Conservation (phyloP, 768 basidiomycete genomes). For the Leccinum boreale region DNA sequence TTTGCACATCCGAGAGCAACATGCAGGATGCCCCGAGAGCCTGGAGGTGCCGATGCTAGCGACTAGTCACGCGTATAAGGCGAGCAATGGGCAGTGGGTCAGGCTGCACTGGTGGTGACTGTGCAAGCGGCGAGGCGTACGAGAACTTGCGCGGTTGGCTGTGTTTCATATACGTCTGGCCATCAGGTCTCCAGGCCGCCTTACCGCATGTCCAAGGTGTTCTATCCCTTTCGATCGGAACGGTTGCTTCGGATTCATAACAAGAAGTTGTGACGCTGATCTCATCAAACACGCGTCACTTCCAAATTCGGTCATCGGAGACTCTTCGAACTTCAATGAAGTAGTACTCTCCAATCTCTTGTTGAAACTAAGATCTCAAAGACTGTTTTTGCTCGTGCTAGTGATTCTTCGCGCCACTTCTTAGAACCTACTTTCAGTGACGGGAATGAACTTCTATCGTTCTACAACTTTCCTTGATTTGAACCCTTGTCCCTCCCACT, state of each 20-base stretch:
- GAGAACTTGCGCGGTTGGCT: background rate
- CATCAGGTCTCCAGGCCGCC: conserved; percentile 1
- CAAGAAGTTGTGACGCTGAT: background rate
- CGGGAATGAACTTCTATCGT: conserved; percentile 1
- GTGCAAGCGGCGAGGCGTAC: background rate
- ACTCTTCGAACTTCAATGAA: no score
- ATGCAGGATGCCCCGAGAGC: conserved; percentile 5
- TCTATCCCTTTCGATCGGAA: background rate
- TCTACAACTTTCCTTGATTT: background rate
- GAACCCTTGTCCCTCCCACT: conserved; percentile 1
- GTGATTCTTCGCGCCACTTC: background rate
- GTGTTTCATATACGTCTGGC: conserved; percentile 4
- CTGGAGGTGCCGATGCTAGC: background rate
- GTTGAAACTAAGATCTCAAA: background rate
- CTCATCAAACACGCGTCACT: background rate
- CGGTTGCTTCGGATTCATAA: no score
- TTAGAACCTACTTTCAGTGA: background rate
- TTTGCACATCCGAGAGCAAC: conserved; percentile 13
- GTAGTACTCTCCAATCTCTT: no score
- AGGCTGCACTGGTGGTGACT: background rate
- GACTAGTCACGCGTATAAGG: conserved; percentile 5
- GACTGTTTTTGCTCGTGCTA: background rate
- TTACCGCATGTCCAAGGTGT: background rate
- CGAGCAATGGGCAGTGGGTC: conserved; percentile 8
- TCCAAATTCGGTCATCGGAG: background rate